Evolutionary conservation across 2,329 filamentous ascomycete species (phyloP).

Genomic region (Zasmidium cellare): DNA sequence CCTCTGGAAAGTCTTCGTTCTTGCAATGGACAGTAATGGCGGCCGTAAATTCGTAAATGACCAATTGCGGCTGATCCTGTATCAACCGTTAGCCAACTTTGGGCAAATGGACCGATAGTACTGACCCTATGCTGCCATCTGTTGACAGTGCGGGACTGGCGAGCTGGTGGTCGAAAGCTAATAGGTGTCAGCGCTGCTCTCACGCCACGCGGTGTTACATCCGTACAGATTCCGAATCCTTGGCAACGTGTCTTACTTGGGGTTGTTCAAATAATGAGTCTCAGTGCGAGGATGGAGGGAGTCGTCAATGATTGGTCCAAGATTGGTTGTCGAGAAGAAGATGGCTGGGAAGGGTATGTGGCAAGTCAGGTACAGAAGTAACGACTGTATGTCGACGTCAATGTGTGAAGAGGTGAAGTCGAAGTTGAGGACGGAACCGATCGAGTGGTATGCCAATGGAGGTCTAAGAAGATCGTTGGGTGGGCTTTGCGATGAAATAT

Average conservation of each 20-base stretch:
- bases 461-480: neutral
- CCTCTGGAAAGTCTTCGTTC: neutral
- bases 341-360: neutral
- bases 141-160: neutral
- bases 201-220: neutral
- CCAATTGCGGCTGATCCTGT: neutral
- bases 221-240: neutral
- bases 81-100: neutral
- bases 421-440: neutral
- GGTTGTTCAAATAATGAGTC: neutral
- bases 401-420: neutral
- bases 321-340: neutral
- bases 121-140: neutral
- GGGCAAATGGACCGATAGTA: neutral
- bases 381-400: constrained; percentile 1
- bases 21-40: neutral
- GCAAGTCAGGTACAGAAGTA: constrained; percentile 2
- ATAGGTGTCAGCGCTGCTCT: neutral
- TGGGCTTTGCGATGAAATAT: neutral
- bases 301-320: neutral
- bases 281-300: neutral
- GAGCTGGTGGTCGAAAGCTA: neutral
- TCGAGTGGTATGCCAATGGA: neutral
- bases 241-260: neutral
- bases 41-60: neutral